Conservation (phyloP, 768 basidiomycete genomes). For the Steccherinum ochraceum region DNA sequence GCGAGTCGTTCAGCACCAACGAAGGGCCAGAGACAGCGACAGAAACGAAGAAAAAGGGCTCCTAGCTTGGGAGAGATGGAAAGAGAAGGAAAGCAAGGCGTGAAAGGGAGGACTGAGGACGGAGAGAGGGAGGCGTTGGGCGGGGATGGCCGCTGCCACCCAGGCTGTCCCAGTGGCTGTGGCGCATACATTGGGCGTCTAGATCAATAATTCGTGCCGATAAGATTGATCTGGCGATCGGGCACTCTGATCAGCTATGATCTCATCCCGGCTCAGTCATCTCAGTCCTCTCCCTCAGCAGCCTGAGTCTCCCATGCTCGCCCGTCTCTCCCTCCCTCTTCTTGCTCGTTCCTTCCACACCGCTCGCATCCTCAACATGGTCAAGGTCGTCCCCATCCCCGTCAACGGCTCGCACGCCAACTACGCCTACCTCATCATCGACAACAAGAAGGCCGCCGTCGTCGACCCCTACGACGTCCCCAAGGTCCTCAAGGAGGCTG, state of each 20-base stretch:
- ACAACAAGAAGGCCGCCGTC: constrained; percentile 67
- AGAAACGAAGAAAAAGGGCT: too few species aligned
- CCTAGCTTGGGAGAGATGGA: too few species aligned
- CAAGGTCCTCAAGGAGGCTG: constrained; percentile 60
- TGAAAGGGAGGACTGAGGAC: not conserved
- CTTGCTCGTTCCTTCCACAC: constrained; percentile 17
- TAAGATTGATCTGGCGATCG: too few species aligned
- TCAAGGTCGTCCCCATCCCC: constrained; percentile 66
- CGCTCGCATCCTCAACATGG: constrained; percentile 38
- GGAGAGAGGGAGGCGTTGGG: not conserved
- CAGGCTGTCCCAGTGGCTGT: not conserved
- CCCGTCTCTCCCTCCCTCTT: constrained; percentile 1
- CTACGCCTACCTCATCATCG: constrained; percentile 79
- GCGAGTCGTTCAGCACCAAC: too few species aligned
- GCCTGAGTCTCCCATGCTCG: constrained; percentile 4
- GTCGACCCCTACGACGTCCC: constrained; percentile 77
- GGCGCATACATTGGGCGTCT: not conserved
- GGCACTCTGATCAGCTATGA: not conserved
- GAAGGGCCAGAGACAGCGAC: too few species aligned
- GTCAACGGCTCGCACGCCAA: constrained; percentile 80
- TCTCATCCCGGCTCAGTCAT: not conserved
- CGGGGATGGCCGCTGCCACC: not conserved
- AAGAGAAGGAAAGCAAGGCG: not conserved
- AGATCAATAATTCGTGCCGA: not conserved
- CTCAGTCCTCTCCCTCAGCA: constrained; percentile 3